These are phyloP conservation scores for Furcasterigmium sp. DNA, from an alignment of 2,329 filamentous ascomycete species.

Conservation along the genomic window DNA sequence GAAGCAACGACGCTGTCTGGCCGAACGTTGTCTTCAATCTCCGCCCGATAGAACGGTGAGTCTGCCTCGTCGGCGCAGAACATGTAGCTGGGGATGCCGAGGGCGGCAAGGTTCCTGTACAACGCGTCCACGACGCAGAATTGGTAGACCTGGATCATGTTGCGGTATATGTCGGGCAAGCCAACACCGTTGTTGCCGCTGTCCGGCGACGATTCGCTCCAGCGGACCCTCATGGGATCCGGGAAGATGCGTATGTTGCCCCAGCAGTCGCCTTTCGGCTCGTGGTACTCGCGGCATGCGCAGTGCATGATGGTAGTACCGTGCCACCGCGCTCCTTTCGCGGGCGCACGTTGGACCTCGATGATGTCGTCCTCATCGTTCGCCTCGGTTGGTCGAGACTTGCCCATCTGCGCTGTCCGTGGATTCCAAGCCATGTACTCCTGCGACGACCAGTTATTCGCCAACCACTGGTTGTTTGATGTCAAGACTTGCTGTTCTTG, in stretches of 20 bases:
- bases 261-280: background rate
- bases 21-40: background rate
- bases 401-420: too few relatives aligned
- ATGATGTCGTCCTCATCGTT: background rate
- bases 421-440: too few relatives aligned
- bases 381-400: background rate
- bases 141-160: background rate
- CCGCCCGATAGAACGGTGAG: slow-evolving; percentile 19
- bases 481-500: too few relatives aligned
- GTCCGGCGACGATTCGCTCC: background rate
- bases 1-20: slow-evolving; percentile 6
- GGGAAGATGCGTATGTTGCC: background rate
- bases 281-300: background rate
- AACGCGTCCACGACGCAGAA: background rate
- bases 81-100: slow-evolving; percentile 17
- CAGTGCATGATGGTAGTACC: background rate
- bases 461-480: too few relatives aligned
- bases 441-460: too few relatives aligned
- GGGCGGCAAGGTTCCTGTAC: background rate
- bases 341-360: background rate
- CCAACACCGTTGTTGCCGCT: background rate
- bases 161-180: background rate
- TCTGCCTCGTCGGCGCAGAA: slow-evolving; percentile 17
- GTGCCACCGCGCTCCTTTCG: background rate
- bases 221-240: background rate